A percentile compares a stretch with the other conserved stretches of the same genome.
phyloP scores from a whole-genome alignment of 2,329 filamentous ascomycete genomes.

The Botrytis tulipae region DNA sequence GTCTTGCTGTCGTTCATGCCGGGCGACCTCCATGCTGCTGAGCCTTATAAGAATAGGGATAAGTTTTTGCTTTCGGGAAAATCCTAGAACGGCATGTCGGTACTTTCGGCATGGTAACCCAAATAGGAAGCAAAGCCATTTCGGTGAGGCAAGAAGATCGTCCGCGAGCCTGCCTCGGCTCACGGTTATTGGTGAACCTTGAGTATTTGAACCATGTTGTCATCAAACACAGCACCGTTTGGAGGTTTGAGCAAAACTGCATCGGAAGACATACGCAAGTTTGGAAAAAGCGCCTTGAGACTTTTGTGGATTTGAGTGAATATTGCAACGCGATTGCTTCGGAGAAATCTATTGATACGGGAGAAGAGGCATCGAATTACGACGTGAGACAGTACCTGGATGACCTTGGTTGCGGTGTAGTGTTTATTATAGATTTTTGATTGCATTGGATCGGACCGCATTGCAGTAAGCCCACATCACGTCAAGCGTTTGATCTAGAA shows the following conservation, averaged over 20 bases:
- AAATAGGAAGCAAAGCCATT: slow-evolving; percentile 11
- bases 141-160: background rate
- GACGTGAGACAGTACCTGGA: background rate
- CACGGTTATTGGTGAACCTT: background rate
- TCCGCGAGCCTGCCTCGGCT: slow-evolving; percentile 10
- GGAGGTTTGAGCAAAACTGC: background rate
- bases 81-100: background rate
- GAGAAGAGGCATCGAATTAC: background rate
- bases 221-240: background rate
- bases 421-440: slow-evolving; percentile 1
- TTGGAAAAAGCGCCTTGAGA: slow-evolving; percentile 10
- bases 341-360: slow-evolving; percentile 1
- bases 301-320: slow-evolving; percentile 17
- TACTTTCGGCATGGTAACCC: background rate
- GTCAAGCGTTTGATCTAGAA: background rate
- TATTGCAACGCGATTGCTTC: slow-evolving; percentile 2
- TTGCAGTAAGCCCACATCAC: slow-evolving; percentile 4
- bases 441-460: slow-evolving; percentile 1
- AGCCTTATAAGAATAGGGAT: background rate
- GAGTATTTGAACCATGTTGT: slow-evolving; percentile 4
- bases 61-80: slow-evolving; percentile 1
- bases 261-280: slow-evolving; percentile 10
- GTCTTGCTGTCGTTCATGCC: background rate
- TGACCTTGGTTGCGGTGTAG: background rate
- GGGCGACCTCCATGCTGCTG: background rate